These are phyloP conservation scores for Dendrothele bispora DNA, from an alignment of 768 basidiomycete species.

Conservation along the genomic window DNA sequence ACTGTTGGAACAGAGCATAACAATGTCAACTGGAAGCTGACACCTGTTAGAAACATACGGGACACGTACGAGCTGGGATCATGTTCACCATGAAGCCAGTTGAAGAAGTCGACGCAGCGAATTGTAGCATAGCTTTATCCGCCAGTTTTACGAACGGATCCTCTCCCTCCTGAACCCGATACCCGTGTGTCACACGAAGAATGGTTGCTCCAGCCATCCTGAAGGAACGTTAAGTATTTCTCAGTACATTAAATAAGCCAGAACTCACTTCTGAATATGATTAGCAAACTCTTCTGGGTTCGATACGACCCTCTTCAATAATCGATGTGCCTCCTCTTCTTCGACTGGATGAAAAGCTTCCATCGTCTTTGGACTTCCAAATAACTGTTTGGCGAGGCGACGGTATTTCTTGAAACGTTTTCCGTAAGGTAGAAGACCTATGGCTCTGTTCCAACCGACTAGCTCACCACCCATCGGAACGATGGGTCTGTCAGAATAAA, in stretches of 20 bases:
- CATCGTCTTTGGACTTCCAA: slow-evolving; percentile 36
- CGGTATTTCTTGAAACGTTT: slow-evolving; percentile 39
- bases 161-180: slow-evolving; percentile 33
- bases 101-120: too few relatives aligned
- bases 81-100: slow-evolving; percentile 50
- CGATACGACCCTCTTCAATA: slow-evolving; percentile 34
- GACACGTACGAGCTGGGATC: slow-evolving; percentile 42
- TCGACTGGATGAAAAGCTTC: slow-evolving; percentile 35
- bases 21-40: too few relatives aligned
- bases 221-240: too few relatives aligned
- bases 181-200: slow-evolving; percentile 42
- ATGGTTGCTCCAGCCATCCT: slow-evolving; percentile 44
- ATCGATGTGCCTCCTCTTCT: slow-evolving; percentile 36
- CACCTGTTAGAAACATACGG: too few relatives aligned
- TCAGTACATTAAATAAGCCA: too few relatives aligned
- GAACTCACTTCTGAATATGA: slow-evolving; percentile 36
- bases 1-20: slow-evolving; percentile 33
- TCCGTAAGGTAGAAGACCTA: slow-evolving; percentile 28
- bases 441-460: not conserved
- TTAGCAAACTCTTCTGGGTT: slow-evolving; percentile 31
- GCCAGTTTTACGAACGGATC: slow-evolving; percentile 40
- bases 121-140: too few relatives aligned
- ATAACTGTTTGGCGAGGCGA: slow-evolving; percentile 37
- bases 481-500: slow-evolving; percentile 39
- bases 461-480: slow-evolving; percentile 14